These are phyloP conservation scores for Tinospora cordifolia DNA, from an alignment of 164 flowering plant genomes.

Conservation along the genomic window DNA sequence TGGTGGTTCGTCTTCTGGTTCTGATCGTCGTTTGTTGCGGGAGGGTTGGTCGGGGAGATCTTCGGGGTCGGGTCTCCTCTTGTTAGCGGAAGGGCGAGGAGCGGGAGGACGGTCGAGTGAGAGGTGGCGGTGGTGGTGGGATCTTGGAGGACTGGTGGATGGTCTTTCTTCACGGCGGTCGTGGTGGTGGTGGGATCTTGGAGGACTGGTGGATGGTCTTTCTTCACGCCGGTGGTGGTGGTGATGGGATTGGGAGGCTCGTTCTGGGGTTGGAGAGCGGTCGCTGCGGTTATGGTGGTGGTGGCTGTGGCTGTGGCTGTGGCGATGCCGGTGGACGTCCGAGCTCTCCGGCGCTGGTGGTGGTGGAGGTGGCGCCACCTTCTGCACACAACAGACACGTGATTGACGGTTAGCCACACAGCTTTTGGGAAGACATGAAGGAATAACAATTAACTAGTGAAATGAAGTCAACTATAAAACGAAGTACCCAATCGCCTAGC, in stretches of 20 bases:
- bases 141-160: background rate
- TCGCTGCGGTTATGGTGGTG: constrained; percentile 11
- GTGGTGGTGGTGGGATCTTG: background rate
- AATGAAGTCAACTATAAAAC: background rate
- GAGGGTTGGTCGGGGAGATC: background rate
- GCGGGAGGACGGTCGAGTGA: background rate
- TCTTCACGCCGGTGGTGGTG: constrained; percentile 1
- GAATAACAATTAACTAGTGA: no score
- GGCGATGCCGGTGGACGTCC: constrained; percentile 10
- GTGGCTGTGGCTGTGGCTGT: constrained; percentile 16
- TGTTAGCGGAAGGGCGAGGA: background rate
- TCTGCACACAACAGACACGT: background rate
- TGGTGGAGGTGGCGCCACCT: background rate
- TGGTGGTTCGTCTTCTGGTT: background rate
- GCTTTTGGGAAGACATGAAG: no score
- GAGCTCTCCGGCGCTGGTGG: background rate
- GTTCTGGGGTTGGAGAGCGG: background rate
- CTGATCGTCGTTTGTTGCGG: background rate
- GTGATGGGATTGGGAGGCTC: background rate
- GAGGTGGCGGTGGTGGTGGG: background rate
- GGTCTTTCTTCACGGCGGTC: background rate
- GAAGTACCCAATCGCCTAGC: background rate
- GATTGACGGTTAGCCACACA: background rate
- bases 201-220: background rate
- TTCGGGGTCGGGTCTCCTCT: constrained; percentile 13